Evolutionary conservation across 179 eudicot species (phyloP).

Genomic region (Beta macrorhiza): DNA sequence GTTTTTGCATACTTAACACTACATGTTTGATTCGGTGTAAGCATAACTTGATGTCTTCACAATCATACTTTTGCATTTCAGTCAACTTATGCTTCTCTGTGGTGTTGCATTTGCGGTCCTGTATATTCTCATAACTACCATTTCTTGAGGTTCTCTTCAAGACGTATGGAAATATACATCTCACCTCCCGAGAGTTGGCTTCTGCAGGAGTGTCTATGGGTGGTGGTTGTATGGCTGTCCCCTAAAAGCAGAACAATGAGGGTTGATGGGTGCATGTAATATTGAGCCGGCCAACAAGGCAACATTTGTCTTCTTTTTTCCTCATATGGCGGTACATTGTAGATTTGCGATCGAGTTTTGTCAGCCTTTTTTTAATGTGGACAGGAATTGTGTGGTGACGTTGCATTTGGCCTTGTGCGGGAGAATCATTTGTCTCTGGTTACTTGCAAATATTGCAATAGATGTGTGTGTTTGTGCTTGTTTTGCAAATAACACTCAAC

Average conservation of each 20-base stretch:
- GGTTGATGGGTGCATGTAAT: slow-evolving; percentile 18
- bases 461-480: too few species aligned
- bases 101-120: neutral
- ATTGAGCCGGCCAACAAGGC: slow-evolving; percentile 16
- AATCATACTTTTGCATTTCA: neutral
- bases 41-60: neutral
- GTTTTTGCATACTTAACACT: neutral
- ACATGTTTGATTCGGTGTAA: neutral
- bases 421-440: neutral
- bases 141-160: slow-evolving; percentile 9
- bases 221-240: slow-evolving; percentile 22
- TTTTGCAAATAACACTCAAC: neutral
- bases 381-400: neutral
- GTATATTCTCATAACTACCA: neutral
- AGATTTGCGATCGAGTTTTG: slow-evolving; percentile 8
- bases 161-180: neutral
- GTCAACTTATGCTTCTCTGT: neutral
- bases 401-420: neutral
- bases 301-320: slow-evolving; percentile 15
- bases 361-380: neutral
- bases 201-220: slow-evolving; percentile 29
- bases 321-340: slow-evolving; percentile 1
- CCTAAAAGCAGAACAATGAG: slow-evolving; percentile 23
- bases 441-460: neutral
- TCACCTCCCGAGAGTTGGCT: slow-evolving; percentile 25